phyloP scores from a whole-genome alignment of 768 basidiomycete genomes.

The Mrakia gelida region DNA sequence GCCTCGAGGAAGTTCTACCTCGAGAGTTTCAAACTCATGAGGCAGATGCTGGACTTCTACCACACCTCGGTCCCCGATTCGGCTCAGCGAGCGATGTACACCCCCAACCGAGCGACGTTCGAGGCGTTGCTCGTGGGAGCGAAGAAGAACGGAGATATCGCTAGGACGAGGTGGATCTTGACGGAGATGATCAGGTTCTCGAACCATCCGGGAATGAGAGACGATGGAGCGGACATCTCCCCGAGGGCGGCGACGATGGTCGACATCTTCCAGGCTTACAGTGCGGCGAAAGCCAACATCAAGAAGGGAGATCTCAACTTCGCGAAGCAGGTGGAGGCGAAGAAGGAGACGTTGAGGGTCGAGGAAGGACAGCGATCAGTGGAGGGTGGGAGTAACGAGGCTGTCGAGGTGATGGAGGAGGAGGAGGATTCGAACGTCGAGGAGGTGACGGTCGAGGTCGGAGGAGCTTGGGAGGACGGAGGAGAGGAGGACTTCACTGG shows the following conservation, averaged over 20 bases:
- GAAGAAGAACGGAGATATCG: slow-evolving; percentile 77
- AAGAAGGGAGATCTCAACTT: slow-evolving; percentile 51
- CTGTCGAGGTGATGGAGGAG: neutral
- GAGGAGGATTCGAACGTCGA: neutral
- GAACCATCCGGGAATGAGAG: slow-evolving; percentile 28
- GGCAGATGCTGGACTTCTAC: slow-evolving; percentile 78
- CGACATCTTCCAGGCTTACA: slow-evolving; percentile 83
- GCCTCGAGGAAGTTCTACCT: slow-evolving; percentile 54
- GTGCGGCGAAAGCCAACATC: slow-evolving; percentile 70
- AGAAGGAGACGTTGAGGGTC: neutral
- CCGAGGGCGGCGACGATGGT: slow-evolving; percentile 68
- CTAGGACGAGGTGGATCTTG: slow-evolving; percentile 80
- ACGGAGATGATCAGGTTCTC: slow-evolving; percentile 64
- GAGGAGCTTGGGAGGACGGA: slow-evolving; percentile 4
- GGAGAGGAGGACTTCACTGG: slow-evolving; percentile 26
- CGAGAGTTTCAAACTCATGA: slow-evolving; percentile 77
- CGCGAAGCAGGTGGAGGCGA: neutral
- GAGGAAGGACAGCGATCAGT: neutral
- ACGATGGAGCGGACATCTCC: slow-evolving; percentile 34
- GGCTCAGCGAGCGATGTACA: slow-evolving; percentile 43
- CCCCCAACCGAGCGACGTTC: slow-evolving; percentile 67
- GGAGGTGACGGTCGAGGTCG: neutral
- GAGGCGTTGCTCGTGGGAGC: slow-evolving; percentile 82
- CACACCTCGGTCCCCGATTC: slow-evolving; percentile 55
- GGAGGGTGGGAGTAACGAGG: neutral